A percentile compares a stretch with the other conserved stretches of the same genome.
phyloP scores from a whole-genome alignment of 164 flowering plant genomes.

The Warburgia ugandensis region DNA sequence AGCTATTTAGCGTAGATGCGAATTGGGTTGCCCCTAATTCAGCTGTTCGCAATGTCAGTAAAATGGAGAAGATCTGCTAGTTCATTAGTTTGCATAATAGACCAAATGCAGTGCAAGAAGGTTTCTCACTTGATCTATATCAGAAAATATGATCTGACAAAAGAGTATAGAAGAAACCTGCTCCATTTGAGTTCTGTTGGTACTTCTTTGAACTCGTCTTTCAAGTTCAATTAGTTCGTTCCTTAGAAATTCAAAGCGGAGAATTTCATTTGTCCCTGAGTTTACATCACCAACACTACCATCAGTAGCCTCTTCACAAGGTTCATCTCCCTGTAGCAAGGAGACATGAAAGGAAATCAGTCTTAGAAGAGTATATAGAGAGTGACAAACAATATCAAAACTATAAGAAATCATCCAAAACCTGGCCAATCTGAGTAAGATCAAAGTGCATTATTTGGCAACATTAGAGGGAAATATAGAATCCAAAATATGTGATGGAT shows the following conservation, averaged over 20 bases:
- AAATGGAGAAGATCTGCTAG: not conserved
- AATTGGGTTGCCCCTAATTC: too few species aligned
- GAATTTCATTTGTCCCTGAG: constrained; percentile 55
- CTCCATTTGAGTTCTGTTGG: constrained; percentile 43
- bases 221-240: constrained; percentile 85
- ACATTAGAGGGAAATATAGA: too few species aligned
- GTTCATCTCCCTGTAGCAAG: constrained; percentile 38
- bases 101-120: not conserved
- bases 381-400: not conserved
- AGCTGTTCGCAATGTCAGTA: too few species aligned
- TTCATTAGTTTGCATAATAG: not conserved
- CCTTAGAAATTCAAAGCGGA: constrained; percentile 73
- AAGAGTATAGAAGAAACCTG: constrained; percentile 42
- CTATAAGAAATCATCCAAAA: not conserved
- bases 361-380: not conserved
- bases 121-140: not conserved
- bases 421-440: too few species aligned
- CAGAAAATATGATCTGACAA: not conserved
- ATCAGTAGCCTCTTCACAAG: constrained; percentile 12
- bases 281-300: constrained; percentile 15
- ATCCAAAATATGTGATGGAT: too few species aligned
- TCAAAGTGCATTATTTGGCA: too few species aligned
- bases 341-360: not conserved
- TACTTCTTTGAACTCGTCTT: constrained; percentile 77
- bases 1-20: too few species aligned